phyloP scores from a whole-genome alignment of 148 eudicot species.

The Camellia sinensis region DNA sequence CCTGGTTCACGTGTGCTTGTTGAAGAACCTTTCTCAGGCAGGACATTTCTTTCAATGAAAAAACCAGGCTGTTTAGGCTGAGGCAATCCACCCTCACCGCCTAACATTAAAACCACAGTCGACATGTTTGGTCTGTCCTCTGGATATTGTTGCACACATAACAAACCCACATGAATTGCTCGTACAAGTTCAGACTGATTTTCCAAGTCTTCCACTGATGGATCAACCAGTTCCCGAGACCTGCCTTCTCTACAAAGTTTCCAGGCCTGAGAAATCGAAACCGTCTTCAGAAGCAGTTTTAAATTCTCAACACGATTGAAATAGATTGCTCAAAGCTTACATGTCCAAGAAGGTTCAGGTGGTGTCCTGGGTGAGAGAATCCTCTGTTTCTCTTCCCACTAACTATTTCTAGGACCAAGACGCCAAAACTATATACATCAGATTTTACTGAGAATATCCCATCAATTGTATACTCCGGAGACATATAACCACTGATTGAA shows the following conservation, averaged over 20 bases:
- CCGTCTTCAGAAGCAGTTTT: not conserved
- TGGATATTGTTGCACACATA: not conserved
- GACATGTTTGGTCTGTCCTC: not conserved
- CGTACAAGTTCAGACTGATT: slow-evolving; percentile 10
- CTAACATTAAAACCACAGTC: not conserved
- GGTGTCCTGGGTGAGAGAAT: slow-evolving; percentile 6
- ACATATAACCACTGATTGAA: slow-evolving; percentile 23
- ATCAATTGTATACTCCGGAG: not conserved
- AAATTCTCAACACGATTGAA: too few species aligned
- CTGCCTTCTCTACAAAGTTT: slow-evolving; percentile 19
- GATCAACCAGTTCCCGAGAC: slow-evolving; percentile 20
- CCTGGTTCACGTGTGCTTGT: too few species aligned
- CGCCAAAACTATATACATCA: not conserved
- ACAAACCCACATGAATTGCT: slow-evolving; percentile 14
- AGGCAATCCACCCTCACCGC: not conserved
- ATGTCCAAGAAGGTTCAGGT: slow-evolving; percentile 18
- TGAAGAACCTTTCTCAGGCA: not conserved
- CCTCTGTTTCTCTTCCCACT: not conserved
- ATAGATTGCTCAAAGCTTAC: too few species aligned
- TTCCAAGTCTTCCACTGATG: not conserved
- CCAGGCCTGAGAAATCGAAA: slow-evolving; percentile 34
- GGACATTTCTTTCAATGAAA: not conserved
- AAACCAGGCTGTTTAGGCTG: not conserved
- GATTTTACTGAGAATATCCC: not conserved
- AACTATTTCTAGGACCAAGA: not conserved